Conservation (phyloP, 2,329 filamentous ascomycete species). For the Ophiocordyceps sinensis region DNA sequence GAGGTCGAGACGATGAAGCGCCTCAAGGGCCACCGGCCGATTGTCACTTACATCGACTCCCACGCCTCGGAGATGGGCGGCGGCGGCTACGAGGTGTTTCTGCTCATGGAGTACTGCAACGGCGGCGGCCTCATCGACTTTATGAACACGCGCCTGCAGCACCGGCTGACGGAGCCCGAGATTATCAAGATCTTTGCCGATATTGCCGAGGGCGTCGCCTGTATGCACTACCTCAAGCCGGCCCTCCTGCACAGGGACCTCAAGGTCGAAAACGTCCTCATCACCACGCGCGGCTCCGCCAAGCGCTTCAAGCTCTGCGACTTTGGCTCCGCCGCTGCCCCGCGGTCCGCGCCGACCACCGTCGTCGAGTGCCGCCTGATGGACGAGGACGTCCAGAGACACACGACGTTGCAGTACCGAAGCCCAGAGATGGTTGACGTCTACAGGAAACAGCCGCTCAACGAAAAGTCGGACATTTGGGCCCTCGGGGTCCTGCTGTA, state of each 20-base stretch:
- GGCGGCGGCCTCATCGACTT: conserved; percentile 96
- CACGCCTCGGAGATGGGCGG: conserved; percentile 88
- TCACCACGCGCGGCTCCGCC: conserved; percentile 51
- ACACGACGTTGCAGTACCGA: conserved; percentile 93
- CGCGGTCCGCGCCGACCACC: conserved; percentile 70
- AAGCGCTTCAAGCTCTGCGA: conserved; percentile 92
- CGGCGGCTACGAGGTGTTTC: conserved; percentile 92
- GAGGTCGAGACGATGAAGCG: conserved; percentile 99
- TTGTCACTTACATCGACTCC: conserved; percentile 97
- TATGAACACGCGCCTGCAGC: conserved; percentile 96
- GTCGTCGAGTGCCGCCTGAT: conserved; percentile 81
- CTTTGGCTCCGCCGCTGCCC: conserved; percentile 82
- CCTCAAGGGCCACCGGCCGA: conserved; percentile 87
- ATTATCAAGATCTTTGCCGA: conserved; percentile 95
- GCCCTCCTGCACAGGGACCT: conserved; percentile 84
- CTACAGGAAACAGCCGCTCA: conserved; percentile 88
- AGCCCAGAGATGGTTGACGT: conserved; percentile 99
- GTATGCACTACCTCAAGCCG: conserved; percentile 97
- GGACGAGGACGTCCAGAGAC: conserved; percentile 92
- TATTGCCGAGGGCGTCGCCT: conserved; percentile 88
- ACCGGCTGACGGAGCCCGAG: conserved; percentile 92
- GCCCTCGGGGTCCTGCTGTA: conserved; percentile 88
- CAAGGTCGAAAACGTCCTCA: conserved; percentile 96
- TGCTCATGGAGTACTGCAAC: conserved; percentile 95
- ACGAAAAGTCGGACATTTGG: conserved; percentile 99